Percentiles rank a stretch among this genome's conserved stretches.
phyloP scores from a whole-genome alignment of 371 early-diverging fungal species.

The Dichotomocladium elegans region DNA sequence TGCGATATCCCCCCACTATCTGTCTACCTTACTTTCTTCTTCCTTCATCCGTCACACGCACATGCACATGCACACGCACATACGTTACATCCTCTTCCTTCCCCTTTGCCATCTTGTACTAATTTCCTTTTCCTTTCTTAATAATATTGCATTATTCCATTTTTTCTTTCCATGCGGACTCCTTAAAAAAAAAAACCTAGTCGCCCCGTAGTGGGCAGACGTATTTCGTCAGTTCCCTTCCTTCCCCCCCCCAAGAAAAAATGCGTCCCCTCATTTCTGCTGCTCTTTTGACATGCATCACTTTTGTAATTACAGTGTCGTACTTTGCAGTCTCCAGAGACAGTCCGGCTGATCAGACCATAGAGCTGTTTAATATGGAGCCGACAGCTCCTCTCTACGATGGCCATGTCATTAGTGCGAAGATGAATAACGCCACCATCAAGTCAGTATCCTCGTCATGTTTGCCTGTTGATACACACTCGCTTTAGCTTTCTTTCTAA shows the following conservation, averaged over 20 bases:
- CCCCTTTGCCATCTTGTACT: too few species aligned
- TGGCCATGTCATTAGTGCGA: constrained; percentile 68
- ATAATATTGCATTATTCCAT: too few species aligned
- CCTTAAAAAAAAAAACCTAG: too few species aligned
- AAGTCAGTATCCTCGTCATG: constrained; percentile 46
- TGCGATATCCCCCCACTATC: background rate
- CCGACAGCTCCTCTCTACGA: background rate
- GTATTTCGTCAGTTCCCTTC: too few species aligned
- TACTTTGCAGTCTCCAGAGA: background rate
- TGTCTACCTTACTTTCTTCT: background rate
- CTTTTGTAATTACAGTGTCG: background rate
- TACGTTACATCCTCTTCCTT: background rate
- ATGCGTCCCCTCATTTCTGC: background rate
- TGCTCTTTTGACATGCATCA: background rate
- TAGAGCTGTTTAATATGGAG: background rate
- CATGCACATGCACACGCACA: background rate
- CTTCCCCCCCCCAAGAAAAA: too few species aligned
- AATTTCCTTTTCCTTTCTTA: too few species aligned
- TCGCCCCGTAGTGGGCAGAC: too few species aligned
- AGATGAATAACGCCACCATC: constrained; percentile 78
- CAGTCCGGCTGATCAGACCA: background rate
- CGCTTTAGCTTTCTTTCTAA: background rate
- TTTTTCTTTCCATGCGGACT: too few species aligned
- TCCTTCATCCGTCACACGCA: background rate
- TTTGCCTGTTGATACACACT: too few species aligned